Evolutionary conservation across 768 basidiomycete genomes (phyloP).

Genomic region (Hypholoma sublateritium): DNA sequence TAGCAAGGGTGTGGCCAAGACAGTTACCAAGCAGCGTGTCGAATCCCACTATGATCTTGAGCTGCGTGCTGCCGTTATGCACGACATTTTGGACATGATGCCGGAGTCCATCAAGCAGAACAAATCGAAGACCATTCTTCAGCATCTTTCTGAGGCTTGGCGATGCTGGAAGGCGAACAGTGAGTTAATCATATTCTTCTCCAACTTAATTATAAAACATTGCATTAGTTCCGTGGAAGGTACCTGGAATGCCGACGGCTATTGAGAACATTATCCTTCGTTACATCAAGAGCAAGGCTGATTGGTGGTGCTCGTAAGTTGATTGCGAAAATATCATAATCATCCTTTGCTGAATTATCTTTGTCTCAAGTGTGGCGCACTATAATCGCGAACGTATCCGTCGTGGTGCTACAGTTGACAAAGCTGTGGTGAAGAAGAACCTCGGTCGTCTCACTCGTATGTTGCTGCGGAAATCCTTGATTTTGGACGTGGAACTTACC

Average conservation of each 20-base stretch:
- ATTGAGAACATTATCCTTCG: slow-evolving; percentile 99
- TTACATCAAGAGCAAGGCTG: slow-evolving; percentile 99
- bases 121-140: slow-evolving; percentile 99
- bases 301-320: slow-evolving; percentile 94
- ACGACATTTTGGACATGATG: slow-evolving; percentile 99
- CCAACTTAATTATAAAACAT: slow-evolving; percentile 1
- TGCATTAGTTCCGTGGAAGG: slow-evolving; percentile 90
- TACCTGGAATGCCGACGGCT: slow-evolving; percentile 98
- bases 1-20: slow-evolving; percentile 94
- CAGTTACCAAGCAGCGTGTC: slow-evolving; percentile 98
- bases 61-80: slow-evolving; percentile 97
- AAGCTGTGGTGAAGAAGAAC: slow-evolving; percentile 99
- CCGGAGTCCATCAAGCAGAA: slow-evolving; percentile 99
- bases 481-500: slow-evolving; percentile 5
- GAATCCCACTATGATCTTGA: slow-evolving; percentile 99
- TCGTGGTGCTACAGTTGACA: slow-evolving; percentile 95
- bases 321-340: not conserved
- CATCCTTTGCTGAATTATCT: not conserved
- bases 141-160: slow-evolving; percentile 98
- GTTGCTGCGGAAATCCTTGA: slow-evolving; percentile 20
- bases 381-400: slow-evolving; percentile 98
- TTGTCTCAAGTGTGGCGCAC: slow-evolving; percentile 73
- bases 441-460: slow-evolving; percentile 92
- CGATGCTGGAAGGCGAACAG: slow-evolving; percentile 95
- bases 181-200: slow-evolving; percentile 26